phyloP scores from a whole-genome alignment of 2,329 filamentous ascomycete genomes.

The Dactylonectria macrodidyma region DNA sequence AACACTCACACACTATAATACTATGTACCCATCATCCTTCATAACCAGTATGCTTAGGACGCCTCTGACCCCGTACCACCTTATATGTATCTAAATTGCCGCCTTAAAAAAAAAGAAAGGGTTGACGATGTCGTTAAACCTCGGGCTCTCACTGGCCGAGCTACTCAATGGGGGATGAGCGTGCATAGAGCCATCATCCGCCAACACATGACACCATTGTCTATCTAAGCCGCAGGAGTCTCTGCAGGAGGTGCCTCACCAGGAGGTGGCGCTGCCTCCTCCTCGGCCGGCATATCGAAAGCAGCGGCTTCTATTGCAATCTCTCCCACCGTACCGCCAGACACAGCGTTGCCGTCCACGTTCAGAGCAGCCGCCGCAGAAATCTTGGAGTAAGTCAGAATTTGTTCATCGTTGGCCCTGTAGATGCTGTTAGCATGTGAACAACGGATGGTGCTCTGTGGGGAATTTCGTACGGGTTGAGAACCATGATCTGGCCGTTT shows the following conservation, averaged over 20 bases:
- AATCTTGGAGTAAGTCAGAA: slow-evolving; percentile 39
- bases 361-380: slow-evolving; percentile 38
- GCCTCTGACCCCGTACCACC: not conserved
- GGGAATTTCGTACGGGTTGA: slow-evolving; percentile 59
- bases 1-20: not conserved
- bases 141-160: not conserved
- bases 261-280: slow-evolving; percentile 26
- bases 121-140: not conserved
- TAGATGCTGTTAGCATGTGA: not conserved
- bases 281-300: slow-evolving; percentile 37
- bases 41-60: not conserved
- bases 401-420: slow-evolving; percentile 38
- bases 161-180: not conserved
- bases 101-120: not conserved
- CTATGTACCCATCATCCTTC: not conserved
- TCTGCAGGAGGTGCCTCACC: slow-evolving; percentile 15
- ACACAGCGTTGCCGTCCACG: slow-evolving; percentile 36
- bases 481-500: slow-evolving; percentile 64
- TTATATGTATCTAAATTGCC: not conserved
- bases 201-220: slow-evolving; percentile 1
- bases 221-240: slow-evolving; percentile 7
- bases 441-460: too few relatives aligned
- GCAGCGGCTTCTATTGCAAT: slow-evolving; percentile 41
- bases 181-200: not conserved
- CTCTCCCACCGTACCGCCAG: slow-evolving; percentile 41